Evolutionary conservation across 805 yeast genomes (phyloP).

Genomic region (Barnettozyma sp.): DNA sequence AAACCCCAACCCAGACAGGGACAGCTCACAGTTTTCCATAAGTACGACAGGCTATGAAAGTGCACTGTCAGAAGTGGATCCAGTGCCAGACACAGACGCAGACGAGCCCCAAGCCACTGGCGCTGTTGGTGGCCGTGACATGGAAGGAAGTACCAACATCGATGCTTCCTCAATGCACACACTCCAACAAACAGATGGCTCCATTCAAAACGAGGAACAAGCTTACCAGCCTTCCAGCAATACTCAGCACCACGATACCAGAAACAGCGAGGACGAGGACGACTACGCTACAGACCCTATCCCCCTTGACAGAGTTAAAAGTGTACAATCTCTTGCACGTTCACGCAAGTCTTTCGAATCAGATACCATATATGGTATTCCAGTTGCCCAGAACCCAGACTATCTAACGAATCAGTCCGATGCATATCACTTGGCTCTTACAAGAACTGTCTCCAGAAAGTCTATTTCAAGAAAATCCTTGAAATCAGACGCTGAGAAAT

Average conservation of each 20-base stretch:
- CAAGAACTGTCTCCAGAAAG: constrained; percentile 23
- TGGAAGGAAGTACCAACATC: neutral
- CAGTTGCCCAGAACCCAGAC: constrained; percentile 12
- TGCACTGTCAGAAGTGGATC: constrained; percentile 16
- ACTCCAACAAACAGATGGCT: neutral
- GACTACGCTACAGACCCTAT: constrained; percentile 7
- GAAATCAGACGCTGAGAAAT: constrained; percentile 5
- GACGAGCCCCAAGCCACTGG: neutral
- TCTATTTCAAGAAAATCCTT: constrained; percentile 13
- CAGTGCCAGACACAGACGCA: neutral
- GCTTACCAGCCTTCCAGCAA: neutral
- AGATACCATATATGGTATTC: constrained; percentile 17
- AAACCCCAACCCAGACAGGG: too few relatives aligned
- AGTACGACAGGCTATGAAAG: constrained; percentile 22
- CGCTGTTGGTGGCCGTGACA: neutral
- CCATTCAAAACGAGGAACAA: neutral
- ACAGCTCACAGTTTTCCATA: constrained; percentile 3
- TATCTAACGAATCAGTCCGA: constrained; percentile 12
- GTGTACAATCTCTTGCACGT: constrained; percentile 9
- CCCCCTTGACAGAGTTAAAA: constrained; percentile 4
- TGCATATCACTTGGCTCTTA: constrained; percentile 19
- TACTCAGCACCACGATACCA: neutral
- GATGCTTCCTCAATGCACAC: neutral
- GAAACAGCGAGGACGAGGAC: too few relatives aligned
- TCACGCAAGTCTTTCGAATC: constrained; percentile 17